Percentiles rank a stretch among this genome's conserved stretches.
These are phyloP conservation scores for Dichotomopilus funicola DNA, from an alignment of 2,329 filamentous ascomycete genomes.

Conservation along the genomic window DNA sequence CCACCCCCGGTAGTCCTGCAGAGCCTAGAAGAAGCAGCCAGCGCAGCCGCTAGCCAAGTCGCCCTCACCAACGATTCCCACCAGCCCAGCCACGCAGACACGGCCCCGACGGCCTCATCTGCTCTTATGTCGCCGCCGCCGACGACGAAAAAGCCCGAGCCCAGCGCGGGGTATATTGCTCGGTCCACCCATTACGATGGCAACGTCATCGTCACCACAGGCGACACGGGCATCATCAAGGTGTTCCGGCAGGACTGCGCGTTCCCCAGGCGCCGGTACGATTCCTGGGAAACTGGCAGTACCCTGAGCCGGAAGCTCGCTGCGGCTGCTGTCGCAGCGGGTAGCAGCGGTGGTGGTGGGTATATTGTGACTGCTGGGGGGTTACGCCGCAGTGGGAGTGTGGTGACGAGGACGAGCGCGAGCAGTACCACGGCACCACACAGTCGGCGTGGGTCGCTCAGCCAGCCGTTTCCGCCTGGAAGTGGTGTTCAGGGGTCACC, in stretches of 20 bases:
- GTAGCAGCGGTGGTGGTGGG: conserved; percentile 44
- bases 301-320: conserved; percentile 64
- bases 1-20: conserved; percentile 81
- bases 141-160: conserved; percentile 45
- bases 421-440: conserved; percentile 36
- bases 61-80: conserved; percentile 33
- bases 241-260: conserved; percentile 95
- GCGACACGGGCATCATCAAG: conserved; percentile 83
- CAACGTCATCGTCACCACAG: conserved; percentile 87
- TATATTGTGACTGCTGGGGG: conserved; percentile 44
- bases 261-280: conserved; percentile 66
- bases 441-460: conserved; percentile 50
- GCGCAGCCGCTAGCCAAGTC: conserved; percentile 35
- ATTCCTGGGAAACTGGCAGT: conserved; percentile 71
- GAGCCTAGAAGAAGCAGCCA: conserved; percentile 57
- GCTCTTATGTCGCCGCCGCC: too few species aligned
- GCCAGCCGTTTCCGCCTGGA: conserved; percentile 28
- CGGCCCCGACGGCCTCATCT: conserved; percentile 16
- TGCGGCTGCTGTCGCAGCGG: too few species aligned
- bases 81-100: conserved; percentile 20
- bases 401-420: conserved; percentile 47
- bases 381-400: conserved; percentile 52
- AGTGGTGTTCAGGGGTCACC: conserved; percentile 13
- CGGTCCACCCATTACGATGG: conserved; percentile 71
- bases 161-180: conserved; percentile 70